Conservation (phyloP, 306 rosid species). For the Bauhinia variegata region DNA sequence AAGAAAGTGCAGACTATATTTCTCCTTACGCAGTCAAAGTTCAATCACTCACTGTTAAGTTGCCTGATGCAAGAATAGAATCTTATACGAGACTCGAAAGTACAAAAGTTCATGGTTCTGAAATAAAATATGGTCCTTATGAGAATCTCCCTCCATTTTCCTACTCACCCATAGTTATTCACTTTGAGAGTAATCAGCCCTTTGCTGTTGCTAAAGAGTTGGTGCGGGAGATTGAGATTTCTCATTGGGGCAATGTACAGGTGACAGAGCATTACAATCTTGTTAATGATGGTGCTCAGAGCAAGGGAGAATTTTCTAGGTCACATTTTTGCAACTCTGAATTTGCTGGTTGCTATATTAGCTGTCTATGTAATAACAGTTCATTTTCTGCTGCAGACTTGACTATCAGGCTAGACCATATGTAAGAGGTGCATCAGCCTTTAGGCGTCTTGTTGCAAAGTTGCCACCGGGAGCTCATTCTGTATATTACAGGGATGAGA, state of each 20-base stretch:
- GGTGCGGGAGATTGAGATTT: slow-evolving; percentile 85
- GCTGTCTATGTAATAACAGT: slow-evolving; percentile 24
- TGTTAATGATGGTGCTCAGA: slow-evolving; percentile 83
- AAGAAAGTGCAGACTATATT: slow-evolving; percentile 76
- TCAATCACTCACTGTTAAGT: slow-evolving; percentile 72
- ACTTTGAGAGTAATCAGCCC: slow-evolving; percentile 85
- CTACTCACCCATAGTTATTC: slow-evolving; percentile 70
- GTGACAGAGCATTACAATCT: slow-evolving; percentile 88
- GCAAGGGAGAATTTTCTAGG: slow-evolving; percentile 98
- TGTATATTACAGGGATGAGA: slow-evolving; percentile 91
- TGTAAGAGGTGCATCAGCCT: slow-evolving; percentile 79
- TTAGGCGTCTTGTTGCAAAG: slow-evolving; percentile 78
- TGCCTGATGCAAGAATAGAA: slow-evolving; percentile 92
- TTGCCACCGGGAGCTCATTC: slow-evolving; percentile 95
- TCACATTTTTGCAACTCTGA: slow-evolving; percentile 36
- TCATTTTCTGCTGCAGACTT: slow-evolving; percentile 66
- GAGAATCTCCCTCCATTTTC: slow-evolving; percentile 74
- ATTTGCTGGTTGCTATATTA: slow-evolving; percentile 32
- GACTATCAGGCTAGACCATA: slow-evolving; percentile 87
- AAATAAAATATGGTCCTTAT: slow-evolving; percentile 89
- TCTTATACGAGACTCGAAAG: slow-evolving; percentile 74
- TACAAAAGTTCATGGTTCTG: slow-evolving; percentile 79
- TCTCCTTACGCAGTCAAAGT: slow-evolving; percentile 79
- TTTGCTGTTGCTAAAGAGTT: slow-evolving; percentile 89
- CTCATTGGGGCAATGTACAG: slow-evolving; percentile 98